Base-by-base conservation (phyloP, 805 yeast species). In the Sugiyamaella qingdaonensis region DNA sequence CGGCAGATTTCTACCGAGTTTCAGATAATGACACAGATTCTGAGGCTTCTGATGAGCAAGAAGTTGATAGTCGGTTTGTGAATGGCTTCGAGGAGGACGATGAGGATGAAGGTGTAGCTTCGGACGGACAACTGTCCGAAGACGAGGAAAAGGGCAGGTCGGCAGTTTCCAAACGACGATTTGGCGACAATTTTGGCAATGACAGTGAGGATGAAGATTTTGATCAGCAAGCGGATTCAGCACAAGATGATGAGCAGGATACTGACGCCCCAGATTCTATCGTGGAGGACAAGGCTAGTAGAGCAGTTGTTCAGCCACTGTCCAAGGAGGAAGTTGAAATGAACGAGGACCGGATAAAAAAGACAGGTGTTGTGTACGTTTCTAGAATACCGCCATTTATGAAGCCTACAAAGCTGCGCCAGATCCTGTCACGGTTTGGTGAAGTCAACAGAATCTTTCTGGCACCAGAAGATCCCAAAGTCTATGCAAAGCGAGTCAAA, bases 301-400 rank as follows among this genome's bases (percentile, higher is more conserved):
- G 43, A 19, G 46, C 57, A 24, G 43, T 44, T 18, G 49, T 60
- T 8, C 56, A 63, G 44, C 62, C 68, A 0, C 51, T 68, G 36
- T 55, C 69, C 8, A 57, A 61, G 39, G 73, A 71, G 41, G 64
- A 75, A 61, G 54, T 64, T 48, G 64, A 67, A 45, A 62, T 70
- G 54, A 58, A 68, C 21, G 69, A 70, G 29, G 72, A 72, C 46
- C 77, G 79, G 58, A 71, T 84, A 37, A 81, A 84, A 52, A 83
- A 79, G 61, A 84, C 96, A 0, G 99, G 99, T 4, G 97, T 94
- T 1, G 85, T 95, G n/a, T 94, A 94, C 61, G 69, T 94, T 2
- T 90, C 97, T 0, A 79, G 85, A 48, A 80, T 94, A 9, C 99
- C 99, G 0, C 99, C 99, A 24, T 94, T 86, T 66, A 94, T 94